These are phyloP conservation scores for Skeletonema potamos DNA, from an alignment of 108 stramenopile species.

Conservation along the genomic window DNA sequence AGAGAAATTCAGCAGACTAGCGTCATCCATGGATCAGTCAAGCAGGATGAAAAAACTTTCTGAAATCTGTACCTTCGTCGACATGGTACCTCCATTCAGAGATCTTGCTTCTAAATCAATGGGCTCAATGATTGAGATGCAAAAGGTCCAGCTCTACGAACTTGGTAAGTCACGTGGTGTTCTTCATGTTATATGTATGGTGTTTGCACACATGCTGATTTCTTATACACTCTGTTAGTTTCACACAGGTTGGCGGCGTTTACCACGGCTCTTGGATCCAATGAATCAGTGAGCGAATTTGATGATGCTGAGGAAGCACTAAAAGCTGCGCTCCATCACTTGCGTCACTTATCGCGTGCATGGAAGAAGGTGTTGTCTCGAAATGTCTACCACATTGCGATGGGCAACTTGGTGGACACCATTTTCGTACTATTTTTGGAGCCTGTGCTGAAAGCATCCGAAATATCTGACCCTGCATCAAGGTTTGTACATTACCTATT, in stretches of 20 bases:
- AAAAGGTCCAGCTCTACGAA: slow-evolving; percentile 68
- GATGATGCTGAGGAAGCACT: slow-evolving; percentile 83
- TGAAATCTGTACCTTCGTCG: slow-evolving; percentile 77
- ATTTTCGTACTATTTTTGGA: slow-evolving; percentile 63
- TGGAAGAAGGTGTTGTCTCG: slow-evolving; percentile 71
- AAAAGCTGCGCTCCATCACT: slow-evolving; percentile 67
- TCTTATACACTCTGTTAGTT: slow-evolving; percentile 20
- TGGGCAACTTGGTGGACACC: slow-evolving; percentile 74
- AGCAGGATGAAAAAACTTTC: slow-evolving; percentile 47
- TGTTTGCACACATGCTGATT: neutral
- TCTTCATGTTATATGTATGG: neutral
- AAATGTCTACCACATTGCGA: slow-evolving; percentile 54
- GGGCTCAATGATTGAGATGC: slow-evolving; percentile 72
- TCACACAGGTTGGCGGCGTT: slow-evolving; percentile 54
- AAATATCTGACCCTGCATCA: slow-evolving; percentile 58
- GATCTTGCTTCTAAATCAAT: slow-evolving; percentile 71
- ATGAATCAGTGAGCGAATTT: slow-evolving; percentile 78
- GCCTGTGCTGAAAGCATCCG: slow-evolving; percentile 51
- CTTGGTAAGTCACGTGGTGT: slow-evolving; percentile 14
- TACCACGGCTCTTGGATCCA: slow-evolving; percentile 55
- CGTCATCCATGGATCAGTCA: slow-evolving; percentile 2
- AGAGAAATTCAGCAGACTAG: slow-evolving; percentile 41
- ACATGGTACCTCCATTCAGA: slow-evolving; percentile 84
- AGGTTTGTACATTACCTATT: slow-evolving; percentile 69
- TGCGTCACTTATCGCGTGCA: slow-evolving; percentile 65